These are phyloP conservation scores for Staphylotrichum tortipilum DNA, from an alignment of 495 filamentous ascomycete genomes.

Conservation along the genomic window DNA sequence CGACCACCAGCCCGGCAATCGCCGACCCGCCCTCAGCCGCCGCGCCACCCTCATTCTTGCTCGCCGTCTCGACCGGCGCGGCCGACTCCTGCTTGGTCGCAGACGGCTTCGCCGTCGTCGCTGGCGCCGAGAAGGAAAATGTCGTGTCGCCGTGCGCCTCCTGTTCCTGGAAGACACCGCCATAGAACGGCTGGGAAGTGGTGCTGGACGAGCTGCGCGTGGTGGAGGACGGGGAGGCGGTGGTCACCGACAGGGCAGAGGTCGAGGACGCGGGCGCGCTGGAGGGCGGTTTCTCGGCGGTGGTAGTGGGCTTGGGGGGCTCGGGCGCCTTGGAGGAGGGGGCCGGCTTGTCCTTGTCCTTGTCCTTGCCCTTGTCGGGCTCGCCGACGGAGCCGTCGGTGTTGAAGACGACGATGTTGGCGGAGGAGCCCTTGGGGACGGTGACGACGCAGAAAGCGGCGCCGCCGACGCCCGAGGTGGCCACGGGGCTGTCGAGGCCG, in stretches of 20 bases:
- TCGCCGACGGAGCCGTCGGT: slow-evolving; percentile 27
- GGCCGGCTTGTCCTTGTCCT: neutral
- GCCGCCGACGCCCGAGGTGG: slow-evolving; percentile 54
- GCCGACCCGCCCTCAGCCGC: slow-evolving; percentile 31
- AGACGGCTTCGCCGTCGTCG: slow-evolving; percentile 5
- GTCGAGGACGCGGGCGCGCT: neutral
- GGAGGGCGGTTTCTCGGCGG: neutral
- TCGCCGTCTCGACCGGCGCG: slow-evolving; percentile 8
- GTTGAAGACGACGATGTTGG: slow-evolving; percentile 57
- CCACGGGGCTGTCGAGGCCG: slow-evolving; percentile 52
- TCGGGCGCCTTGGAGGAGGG: slow-evolving; percentile 5
- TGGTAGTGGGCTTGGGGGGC: slow-evolving; percentile 11
- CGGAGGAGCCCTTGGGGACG: slow-evolving; percentile 56
- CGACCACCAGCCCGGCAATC: slow-evolving; percentile 39
- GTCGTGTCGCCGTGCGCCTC: slow-evolving; percentile 5
- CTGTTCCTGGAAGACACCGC: slow-evolving; percentile 32
- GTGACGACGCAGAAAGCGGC: slow-evolving; percentile 75
- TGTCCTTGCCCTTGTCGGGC: neutral
- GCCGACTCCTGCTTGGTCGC: neutral
- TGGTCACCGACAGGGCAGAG: neutral
- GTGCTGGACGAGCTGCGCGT: slow-evolving; percentile 5
- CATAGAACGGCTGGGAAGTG: slow-evolving; percentile 5
- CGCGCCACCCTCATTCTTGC: slow-evolving; percentile 32
- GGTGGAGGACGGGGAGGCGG: slow-evolving; percentile 16
- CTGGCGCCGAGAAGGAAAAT: neutral